A percentile compares a stretch with the other conserved stretches of the same genome.
phyloP scores from a whole-genome alignment of 805 yeast species.

The Candida andamanensis region DNA sequence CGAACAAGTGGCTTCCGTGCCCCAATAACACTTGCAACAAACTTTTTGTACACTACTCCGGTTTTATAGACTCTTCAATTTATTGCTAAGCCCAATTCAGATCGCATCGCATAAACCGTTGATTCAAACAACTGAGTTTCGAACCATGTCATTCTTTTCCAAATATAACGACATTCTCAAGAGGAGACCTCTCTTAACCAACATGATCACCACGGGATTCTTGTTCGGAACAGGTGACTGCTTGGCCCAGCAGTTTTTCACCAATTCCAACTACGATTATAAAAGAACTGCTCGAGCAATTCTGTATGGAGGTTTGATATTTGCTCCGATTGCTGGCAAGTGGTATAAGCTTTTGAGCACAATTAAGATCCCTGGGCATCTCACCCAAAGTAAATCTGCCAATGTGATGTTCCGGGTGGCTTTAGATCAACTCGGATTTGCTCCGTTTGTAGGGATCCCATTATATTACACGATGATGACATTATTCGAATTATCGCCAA shows the following conservation, averaged over 20 bases:
- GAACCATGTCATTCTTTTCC: constrained; percentile 1
- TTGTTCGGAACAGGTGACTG: constrained; percentile 73
- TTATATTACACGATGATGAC: constrained; percentile 67
- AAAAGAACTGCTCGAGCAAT: constrained; percentile 58
- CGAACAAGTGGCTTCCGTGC: no score
- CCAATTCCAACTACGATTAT: constrained; percentile 38
- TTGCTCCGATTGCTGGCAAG: constrained; percentile 68
- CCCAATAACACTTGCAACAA: no score
- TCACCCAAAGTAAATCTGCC: constrained; percentile 1
- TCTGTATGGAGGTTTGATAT: constrained; percentile 65
- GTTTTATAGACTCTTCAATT: no score
- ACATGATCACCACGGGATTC: constrained; percentile 45
- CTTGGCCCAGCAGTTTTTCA: constrained; percentile 57
- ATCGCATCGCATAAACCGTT: neutral
- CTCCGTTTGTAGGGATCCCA: constrained; percentile 71
- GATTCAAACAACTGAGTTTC: neutral
- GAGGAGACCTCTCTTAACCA: constrained; percentile 40
- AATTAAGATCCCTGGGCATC: constrained; percentile 6
- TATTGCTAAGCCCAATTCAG: no score
- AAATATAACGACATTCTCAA: constrained; percentile 19
- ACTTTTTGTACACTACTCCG: no score
- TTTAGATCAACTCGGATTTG: constrained; percentile 69
- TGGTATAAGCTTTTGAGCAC: constrained; percentile 58
- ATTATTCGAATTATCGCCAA: constrained; percentile 48
- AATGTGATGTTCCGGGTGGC: constrained; percentile 44